Base-by-base conservation (phyloP, 2,329 filamentous ascomycete species). In the Fusarium neocosmosporiellum region DNA sequence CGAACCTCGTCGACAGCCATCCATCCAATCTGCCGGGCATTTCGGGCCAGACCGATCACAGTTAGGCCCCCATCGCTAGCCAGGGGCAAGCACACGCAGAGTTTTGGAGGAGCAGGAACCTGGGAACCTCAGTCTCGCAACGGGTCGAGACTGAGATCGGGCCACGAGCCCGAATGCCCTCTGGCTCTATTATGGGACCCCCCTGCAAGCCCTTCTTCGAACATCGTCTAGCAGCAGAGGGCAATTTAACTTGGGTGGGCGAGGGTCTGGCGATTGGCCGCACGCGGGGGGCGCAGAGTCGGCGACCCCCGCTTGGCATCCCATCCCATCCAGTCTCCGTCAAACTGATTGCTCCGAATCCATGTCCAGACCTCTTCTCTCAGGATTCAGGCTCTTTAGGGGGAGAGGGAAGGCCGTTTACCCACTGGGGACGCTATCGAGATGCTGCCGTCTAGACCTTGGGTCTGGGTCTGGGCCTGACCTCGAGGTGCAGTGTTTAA, bases 181-280 rank as follows among this genome's bases (percentile, higher is more conserved):
- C 50, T 57, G 37, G 31, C 14, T 55, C 59, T 64, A 46, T 37
- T 48, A 50, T 33, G 22, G 33, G 39, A 55, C 31, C 33, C 33
- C 27, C 22, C 31, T 60, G 62, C 54, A 63, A 63, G 50, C 41
- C 66, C 66, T 59, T 64, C 63, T 46, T 31, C 46, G 9, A 50
- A 50, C 43, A 65, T 67, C 59, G 57, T 67, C 59, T 36, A 62
- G 62, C 63, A 31, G 18, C 46, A 50, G 46, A 71, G 48, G 50
- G 74, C 60, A 77, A 77, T 77, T 77, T 77, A 77, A 77, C 75
- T 76, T 65, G 63, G 65, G 69, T 65, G 39, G 50, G 62, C 54
- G 63, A 68, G 31, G 43, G 46, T 37, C 63, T 68, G 48, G 64
- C 69, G 60, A 77, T 77, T 77, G 75, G 75, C 57, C 65, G 63